Evolutionary conservation across 2,329 filamentous ascomycete genomes (phyloP).

Genomic region (Colletotrichum sp.): DNA sequence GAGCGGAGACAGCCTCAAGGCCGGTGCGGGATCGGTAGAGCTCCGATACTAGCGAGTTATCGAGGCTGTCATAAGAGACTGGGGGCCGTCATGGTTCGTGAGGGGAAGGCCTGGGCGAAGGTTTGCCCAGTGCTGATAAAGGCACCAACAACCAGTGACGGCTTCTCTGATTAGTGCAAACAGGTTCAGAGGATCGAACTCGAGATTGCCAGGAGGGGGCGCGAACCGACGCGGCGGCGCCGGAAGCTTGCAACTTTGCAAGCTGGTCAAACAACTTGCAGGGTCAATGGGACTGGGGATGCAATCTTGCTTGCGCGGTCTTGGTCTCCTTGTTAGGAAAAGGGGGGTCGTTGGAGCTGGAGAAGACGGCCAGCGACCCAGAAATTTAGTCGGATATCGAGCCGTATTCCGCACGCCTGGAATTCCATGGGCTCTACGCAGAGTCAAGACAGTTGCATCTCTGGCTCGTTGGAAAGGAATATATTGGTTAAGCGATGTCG

Average conservation of each 20-base stretch:
- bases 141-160: background rate
- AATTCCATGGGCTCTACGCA: background rate
- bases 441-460: background rate
- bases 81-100: constrained; percentile 8
- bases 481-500: background rate
- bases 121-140: background rate
- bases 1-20: background rate
- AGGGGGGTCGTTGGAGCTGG: background rate
- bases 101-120: background rate
- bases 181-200: background rate
- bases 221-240: constrained; percentile 17
- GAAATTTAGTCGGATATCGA: constrained; percentile 14
- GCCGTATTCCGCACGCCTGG: background rate
- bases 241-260: constrained; percentile 6
- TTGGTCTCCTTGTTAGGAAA: constrained; percentile 15
- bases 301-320: constrained; percentile 10
- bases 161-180: constrained; percentile 4
- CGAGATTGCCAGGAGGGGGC: constrained; percentile 14
- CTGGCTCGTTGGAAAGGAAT: background rate
- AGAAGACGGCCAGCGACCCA: background rate
- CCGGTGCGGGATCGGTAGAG: background rate
- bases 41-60: background rate
- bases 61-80: background rate
- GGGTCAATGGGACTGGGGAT: constrained; percentile 4
- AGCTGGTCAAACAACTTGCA: background rate